Percentiles rank a stretch among this genome's conserved stretches.
Evolutionary conservation across 2,329 filamentous ascomycete species (phyloP).

Genomic region (Ceratocystiopsis sp.): DNA sequence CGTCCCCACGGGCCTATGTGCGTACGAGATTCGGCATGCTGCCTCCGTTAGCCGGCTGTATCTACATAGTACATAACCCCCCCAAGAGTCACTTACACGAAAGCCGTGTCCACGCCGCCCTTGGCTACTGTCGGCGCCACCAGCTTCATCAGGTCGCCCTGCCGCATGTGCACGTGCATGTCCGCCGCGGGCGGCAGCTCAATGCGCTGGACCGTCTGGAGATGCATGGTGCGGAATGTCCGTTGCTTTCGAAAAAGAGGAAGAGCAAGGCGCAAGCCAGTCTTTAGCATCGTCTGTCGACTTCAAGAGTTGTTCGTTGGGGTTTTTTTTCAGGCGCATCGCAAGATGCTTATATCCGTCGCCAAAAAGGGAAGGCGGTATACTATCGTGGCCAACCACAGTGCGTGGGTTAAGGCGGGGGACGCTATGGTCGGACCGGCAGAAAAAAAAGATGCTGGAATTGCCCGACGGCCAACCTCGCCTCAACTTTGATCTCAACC

Average conservation of each 20-base stretch:
- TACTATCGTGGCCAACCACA: too few relatives aligned
- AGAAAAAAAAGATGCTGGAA: too few relatives aligned
- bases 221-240: constrained; percentile 12
- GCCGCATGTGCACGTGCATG: constrained; percentile 55
- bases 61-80: neutral
- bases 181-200: constrained; percentile 49
- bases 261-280: neutral
- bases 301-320: too few relatives aligned
- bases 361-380: too few relatives aligned
- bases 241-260: neutral
- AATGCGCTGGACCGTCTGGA: constrained; percentile 13
- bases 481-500: too few relatives aligned
- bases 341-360: too few relatives aligned
- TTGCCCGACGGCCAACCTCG: too few relatives aligned
- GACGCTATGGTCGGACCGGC: too few relatives aligned
- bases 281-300: neutral
- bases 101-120: constrained; percentile 13
- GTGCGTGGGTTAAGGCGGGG: too few relatives aligned
- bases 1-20: too few relatives aligned
- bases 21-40: constrained; percentile 24
- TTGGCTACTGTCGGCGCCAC: constrained; percentile 27
- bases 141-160: constrained; percentile 45
- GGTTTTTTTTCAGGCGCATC: too few relatives aligned
- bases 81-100: constrained; percentile 22
- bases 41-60: constrained; percentile 41